Evolutionary conservation across 2,329 filamentous ascomycete genomes (phyloP).

Genomic region (Xylariales sp.): DNA sequence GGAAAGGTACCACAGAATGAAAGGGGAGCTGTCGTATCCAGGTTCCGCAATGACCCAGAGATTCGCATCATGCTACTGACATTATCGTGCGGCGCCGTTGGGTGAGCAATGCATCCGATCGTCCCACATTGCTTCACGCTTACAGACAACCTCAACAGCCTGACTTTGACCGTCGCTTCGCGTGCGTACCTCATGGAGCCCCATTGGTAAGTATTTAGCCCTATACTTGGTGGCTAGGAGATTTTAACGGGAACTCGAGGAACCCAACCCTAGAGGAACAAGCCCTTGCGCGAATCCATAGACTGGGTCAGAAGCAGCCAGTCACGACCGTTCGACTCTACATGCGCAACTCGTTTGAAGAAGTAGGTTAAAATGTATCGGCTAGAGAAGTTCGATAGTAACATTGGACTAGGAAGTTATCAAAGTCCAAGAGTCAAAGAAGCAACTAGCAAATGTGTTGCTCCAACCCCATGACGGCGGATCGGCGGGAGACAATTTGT

Average conservation of each 20-base stretch:
- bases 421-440: constrained; percentile 20
- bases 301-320: constrained; percentile 51
- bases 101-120: constrained; percentile 50
- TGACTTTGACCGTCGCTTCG: constrained; percentile 57
- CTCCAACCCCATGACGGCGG: constrained; percentile 6
- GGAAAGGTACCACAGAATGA: constrained; percentile 58
- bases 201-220: constrained; percentile 53
- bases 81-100: constrained; percentile 62
- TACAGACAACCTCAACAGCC: constrained; percentile 52
- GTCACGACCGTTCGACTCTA: constrained; percentile 54
- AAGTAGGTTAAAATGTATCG: constrained; percentile 38
- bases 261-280: constrained; percentile 59
- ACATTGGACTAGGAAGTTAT: constrained; percentile 9
- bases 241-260: constrained; percentile 41
- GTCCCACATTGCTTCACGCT: too few relatives aligned
- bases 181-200: constrained; percentile 63
- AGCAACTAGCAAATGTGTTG: constrained; percentile 14
- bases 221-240: background rate
- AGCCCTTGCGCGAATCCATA: constrained; percentile 54
- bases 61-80: constrained; percentile 61
- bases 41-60: constrained; percentile 53
- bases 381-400: background rate
- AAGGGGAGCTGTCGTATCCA: constrained; percentile 54
- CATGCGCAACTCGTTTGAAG: constrained; percentile 54
- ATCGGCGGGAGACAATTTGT: background rate